Evolutionary conservation across 2,329 filamentous ascomycete genomes (phyloP), one percentile per base, ranked within the genome.

Genomic region (Arachnomyces sp.): DNA sequence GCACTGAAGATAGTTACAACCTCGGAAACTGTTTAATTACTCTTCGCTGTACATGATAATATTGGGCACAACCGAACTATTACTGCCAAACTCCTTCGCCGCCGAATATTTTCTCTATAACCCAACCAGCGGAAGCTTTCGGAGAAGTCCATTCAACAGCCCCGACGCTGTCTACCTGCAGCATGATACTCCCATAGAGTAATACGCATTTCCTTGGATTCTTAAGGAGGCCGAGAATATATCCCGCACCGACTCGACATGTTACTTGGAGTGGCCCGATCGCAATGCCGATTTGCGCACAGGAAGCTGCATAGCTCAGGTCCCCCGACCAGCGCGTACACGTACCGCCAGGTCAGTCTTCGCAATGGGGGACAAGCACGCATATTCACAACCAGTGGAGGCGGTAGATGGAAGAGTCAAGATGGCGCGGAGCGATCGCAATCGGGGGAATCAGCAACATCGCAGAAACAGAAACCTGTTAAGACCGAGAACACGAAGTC

Each of bases 241-340:
- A n/a, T 21, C n/a, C 32, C 36, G 14, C 34, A 5, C 33, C 7
- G 7, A n/a, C 17, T 15, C 49, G 52, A 40, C 42, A 65, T 66
- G 62, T 55, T 65, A 50, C 56, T 57, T 49, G 55, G 58, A 56
- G 57, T 60, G 42, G 55, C 54, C 30, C 58, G 57, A 46, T 53
- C 56, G 48, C 55, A 53, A 40, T 59, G 59, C 44, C 54, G 51
- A 56, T 55, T 58, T 36, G 44, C 51, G 49, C 51, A 57, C 33
- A 44, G 49, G 45, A 59, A 51, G 44, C 50, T 53, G 41, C 42
- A 46, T 44, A 44, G 45, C 47, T 49, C 47, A 44, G 47, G 47
- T 48, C 47, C 48, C 44, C 47, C 52, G 43, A n/a, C n/a, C n/a
- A 43, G 52, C 45, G 46, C 50, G 39, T 51, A 49, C 37, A 38